phyloP scores from a whole-genome alignment of 805 yeast species.

The Teunomyces atbi region DNA sequence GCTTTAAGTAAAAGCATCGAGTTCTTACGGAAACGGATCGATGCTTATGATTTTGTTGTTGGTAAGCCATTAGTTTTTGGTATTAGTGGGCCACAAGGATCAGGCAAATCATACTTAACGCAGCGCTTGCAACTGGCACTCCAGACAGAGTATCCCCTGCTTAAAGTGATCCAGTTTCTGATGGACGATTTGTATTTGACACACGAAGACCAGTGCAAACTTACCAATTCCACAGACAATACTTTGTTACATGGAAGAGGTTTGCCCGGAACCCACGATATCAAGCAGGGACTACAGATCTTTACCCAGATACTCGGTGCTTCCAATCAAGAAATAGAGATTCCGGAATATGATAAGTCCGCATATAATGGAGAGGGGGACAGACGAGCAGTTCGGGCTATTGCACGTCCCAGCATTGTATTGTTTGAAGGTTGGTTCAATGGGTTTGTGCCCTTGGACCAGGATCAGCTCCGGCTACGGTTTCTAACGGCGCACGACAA shows the following conservation, averaged over 20 bases:
- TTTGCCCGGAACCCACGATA: constrained; percentile 91
- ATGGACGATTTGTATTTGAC: constrained; percentile 86
- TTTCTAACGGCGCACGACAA: constrained; percentile 16
- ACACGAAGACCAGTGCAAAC: constrained; percentile 54
- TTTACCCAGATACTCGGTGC: constrained; percentile 30
- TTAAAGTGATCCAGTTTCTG: constrained; percentile 53
- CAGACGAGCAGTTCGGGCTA: constrained; percentile 48
- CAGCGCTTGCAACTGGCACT: constrained; percentile 36
- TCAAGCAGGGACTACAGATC: constrained; percentile 39
- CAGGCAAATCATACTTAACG: constrained; percentile 68
- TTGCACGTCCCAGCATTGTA: constrained; percentile 52
- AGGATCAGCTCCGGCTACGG: constrained; percentile 17
- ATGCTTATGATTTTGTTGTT: constrained; percentile 17
- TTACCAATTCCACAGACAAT: constrained; percentile 31
- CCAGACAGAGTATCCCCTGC: constrained; percentile 28
- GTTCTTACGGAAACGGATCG: constrained; percentile 28
- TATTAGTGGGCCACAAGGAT: constrained; percentile 75
- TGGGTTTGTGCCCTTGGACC: constrained; percentile 53
- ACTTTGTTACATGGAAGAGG: constrained; percentile 75
- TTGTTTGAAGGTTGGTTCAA: constrained; percentile 94
- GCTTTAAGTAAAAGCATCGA: constrained; percentile 15
- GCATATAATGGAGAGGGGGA: constrained; percentile 75
- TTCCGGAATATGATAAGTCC: constrained; percentile 81
- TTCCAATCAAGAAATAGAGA: constrained; percentile 8
- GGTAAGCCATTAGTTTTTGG: constrained; percentile 50